Percentiles rank a stretch among this genome's conserved stretches.
These are phyloP conservation scores for Pichia sp. DNA, from an alignment of 1,139 yeast species.

Conservation along the genomic window DNA sequence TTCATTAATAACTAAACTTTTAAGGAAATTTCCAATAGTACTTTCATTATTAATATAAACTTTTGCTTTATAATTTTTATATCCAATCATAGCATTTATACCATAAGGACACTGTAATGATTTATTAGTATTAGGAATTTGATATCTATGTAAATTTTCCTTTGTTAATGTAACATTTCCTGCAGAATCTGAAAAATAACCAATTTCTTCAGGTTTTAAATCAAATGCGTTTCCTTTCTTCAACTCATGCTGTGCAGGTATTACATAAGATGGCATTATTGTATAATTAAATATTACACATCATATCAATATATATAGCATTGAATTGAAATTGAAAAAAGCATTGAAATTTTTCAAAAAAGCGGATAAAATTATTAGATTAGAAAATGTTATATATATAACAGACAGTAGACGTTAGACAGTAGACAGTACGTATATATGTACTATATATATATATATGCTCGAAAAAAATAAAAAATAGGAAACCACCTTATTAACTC, in stretches of 20 bases:
- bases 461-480: too few species aligned
- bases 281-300: too few species aligned
- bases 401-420: too few species aligned
- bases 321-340: too few species aligned
- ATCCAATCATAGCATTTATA: conserved; percentile 11
- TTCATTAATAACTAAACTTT: not conserved
- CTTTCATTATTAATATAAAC: conserved; percentile 5
- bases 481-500: too few species aligned
- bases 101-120: conserved; percentile 4
- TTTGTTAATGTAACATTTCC: conserved; percentile 8
- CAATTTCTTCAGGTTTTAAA: conserved; percentile 2
- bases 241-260: not conserved
- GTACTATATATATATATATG: too few species aligned
- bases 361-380: too few species aligned
- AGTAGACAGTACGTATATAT: too few species aligned
- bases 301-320: too few species aligned
- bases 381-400: too few species aligned
- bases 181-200: conserved; percentile 7
- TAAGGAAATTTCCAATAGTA: conserved; percentile 8
- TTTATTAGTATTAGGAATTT: not conserved
- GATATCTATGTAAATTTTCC: not conserved
- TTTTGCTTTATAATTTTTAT: conserved; percentile 10
- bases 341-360: too few species aligned
- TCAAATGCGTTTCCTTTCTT: not conserved
- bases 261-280: not conserved